Evolutionary conservation across 108 stramenopile species (phyloP).

Genomic region (Aurantiochytrium sp.): DNA sequence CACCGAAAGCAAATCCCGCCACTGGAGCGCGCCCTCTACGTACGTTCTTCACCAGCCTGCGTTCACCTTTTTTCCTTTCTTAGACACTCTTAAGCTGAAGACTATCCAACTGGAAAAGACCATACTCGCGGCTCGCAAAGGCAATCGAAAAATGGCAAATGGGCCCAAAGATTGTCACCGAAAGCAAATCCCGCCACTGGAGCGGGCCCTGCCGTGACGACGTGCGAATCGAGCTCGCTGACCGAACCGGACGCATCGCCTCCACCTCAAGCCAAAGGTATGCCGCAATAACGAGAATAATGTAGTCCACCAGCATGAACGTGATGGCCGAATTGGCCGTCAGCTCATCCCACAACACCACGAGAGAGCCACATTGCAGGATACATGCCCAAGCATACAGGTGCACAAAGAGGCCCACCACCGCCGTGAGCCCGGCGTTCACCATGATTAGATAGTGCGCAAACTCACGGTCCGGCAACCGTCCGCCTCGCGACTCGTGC

Average conservation of each 20-base stretch:
- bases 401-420: slow-evolving; percentile 18
- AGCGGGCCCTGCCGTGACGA: not conserved
- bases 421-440: not conserved
- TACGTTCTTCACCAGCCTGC: no score
- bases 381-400: not conserved
- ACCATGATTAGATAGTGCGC: not conserved
- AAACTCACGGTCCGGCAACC: not conserved
- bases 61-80: no score
- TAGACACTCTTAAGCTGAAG: not conserved
- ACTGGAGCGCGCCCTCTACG: not conserved
- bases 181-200: not conserved
- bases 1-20: not conserved
- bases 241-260: not conserved
- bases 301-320: not conserved
- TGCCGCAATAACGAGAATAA: not conserved
- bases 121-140: not conserved
- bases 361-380: not conserved
- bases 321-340: not conserved
- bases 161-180: not conserved
- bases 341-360: not conserved
- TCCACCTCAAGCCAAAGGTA: slow-evolving; percentile 9
- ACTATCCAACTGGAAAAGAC: not conserved
- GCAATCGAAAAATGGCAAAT: not conserved
- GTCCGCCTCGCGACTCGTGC: not conserved
- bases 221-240: not conserved